Evolutionary conservation across 169 alveolate genomes (phyloP).

Genomic region (Cryptosporidium ubiquitum): DNA sequence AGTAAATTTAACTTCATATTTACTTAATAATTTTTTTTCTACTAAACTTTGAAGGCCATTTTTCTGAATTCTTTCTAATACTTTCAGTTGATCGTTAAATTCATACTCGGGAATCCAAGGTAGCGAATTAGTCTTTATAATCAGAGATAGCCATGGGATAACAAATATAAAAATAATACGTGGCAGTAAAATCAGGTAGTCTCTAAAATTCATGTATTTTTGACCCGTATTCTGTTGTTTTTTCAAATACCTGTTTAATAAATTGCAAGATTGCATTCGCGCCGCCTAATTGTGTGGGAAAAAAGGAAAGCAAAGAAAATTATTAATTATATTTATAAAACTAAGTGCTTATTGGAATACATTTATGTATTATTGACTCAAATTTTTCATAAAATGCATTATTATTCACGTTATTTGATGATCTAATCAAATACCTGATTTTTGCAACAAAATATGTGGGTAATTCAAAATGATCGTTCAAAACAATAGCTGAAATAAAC

Average conservation of each 20-base stretch:
- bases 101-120: constrained; percentile 50
- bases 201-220: neutral
- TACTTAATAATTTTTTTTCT: neutral
- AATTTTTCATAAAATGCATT: neutral
- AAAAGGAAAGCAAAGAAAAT: neutral
- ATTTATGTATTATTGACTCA: neutral
- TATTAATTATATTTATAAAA: neutral
- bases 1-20: constrained; percentile 3
- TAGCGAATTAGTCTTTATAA: neutral
- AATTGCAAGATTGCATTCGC: neutral
- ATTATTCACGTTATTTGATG: neutral
- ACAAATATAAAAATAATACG: neutral
- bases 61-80: neutral
- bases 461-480: neutral
- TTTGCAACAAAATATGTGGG: constrained; percentile 5
- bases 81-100: neutral
- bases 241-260: neutral
- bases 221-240: neutral
- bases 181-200: neutral
- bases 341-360: neutral
- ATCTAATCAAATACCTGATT: constrained; percentile 1
- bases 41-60: neutral
- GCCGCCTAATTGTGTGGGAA: neutral
- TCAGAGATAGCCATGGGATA: constrained; percentile 9
- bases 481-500: neutral